Evolutionary conservation across 2,329 filamentous ascomycete species (phyloP).

Genomic region (Monilinia fructigena): DNA sequence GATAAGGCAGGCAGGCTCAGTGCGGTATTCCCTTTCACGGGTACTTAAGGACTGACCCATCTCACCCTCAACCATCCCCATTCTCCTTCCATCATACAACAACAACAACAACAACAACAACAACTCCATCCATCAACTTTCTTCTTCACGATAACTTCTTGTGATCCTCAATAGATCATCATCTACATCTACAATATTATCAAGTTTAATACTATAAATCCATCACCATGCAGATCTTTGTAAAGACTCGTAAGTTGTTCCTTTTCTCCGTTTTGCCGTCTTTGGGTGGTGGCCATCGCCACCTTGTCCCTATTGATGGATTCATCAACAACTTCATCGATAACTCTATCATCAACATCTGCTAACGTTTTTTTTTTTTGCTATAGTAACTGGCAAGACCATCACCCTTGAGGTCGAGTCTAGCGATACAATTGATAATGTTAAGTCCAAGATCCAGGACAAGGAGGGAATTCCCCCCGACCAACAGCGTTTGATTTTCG

Average conservation of each 20-base stretch:
- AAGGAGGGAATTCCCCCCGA: slow-evolving; percentile 97
- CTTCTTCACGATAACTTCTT: slow-evolving; percentile 7
- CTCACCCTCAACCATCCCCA: slow-evolving; percentile 30
- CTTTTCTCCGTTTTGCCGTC: slow-evolving; percentile 28
- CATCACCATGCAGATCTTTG: slow-evolving; percentile 87
- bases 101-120: neutral
- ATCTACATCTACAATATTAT: slow-evolving; percentile 25
- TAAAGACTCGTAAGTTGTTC: slow-evolving; percentile 79
- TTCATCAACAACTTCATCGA: slow-evolving; percentile 47
- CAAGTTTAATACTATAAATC: slow-evolving; percentile 24
- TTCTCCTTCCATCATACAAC: slow-evolving; percentile 16
- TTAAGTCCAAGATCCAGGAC: slow-evolving; percentile 96
- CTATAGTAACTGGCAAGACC: slow-evolving; percentile 84
- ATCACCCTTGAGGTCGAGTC: slow-evolving; percentile 99
- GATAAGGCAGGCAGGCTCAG: slow-evolving; percentile 20
- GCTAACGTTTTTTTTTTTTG: slow-evolving; percentile 60
- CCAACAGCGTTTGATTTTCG: slow-evolving; percentile 94
- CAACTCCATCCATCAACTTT: slow-evolving; percentile 17
- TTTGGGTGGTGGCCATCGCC: slow-evolving; percentile 41
- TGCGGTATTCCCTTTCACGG: slow-evolving; percentile 1
- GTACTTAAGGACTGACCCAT: slow-evolving; percentile 24
- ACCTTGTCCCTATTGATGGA: slow-evolving; percentile 44
- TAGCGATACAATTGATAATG: slow-evolving; percentile 98
- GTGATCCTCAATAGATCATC: slow-evolving; percentile 20
- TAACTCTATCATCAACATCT: slow-evolving; percentile 56